Base-by-base conservation (phyloP, 1,284 basidiomycete genomes). In the Paramarasmius palmivorus region DNA sequence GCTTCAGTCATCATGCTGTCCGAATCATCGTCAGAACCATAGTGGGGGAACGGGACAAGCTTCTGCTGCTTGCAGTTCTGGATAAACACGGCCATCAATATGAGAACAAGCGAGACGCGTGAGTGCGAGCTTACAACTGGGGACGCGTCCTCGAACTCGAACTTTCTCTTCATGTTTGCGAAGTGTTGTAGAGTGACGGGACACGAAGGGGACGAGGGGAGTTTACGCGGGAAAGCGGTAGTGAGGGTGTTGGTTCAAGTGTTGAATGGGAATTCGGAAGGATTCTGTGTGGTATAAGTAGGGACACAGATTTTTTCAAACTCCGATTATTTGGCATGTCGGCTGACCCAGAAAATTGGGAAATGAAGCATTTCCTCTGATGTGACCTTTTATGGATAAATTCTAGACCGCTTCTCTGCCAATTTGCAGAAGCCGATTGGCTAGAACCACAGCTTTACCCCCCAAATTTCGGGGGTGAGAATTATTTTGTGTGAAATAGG, bases 111-210 rank as follows among this genome's bases (percentile, higher is more conserved):
- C 46, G 50, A n/a, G 36, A n/a, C 22, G 39, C 40, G 36, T 25
- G 41, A 19, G 23, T 20, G 45, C 14, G 46, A 9, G 53, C 45
- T 3, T 50, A 55, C 81, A 62, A 71, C 74, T 57, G 71, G 77
- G 54, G 67, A 71, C 57, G 73, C 75, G 61, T 83, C 81, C 57
- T 81, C 80, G 49, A 74, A 68, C 59, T 84, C 82, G 54, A 88
- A 76, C 73, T 91, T 91, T 66, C 89, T 80, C 68, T 91, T 91
- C 65, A 88, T 61, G 44, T 81, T 75, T 86, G 90, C 90, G 57
- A 36, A 53, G 37, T 6, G 38, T 41, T 56, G 44, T 56, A 54
- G 56, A 42, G 56, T n/a, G 47, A 44, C 54, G 29, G 49, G 63
- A 65, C 59, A 67, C 64, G 42, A 53, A 59, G 25, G 64, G 65